Base-by-base conservation (phyloP, 805 yeast species). In the Cyberlindnera maritima region DNA sequence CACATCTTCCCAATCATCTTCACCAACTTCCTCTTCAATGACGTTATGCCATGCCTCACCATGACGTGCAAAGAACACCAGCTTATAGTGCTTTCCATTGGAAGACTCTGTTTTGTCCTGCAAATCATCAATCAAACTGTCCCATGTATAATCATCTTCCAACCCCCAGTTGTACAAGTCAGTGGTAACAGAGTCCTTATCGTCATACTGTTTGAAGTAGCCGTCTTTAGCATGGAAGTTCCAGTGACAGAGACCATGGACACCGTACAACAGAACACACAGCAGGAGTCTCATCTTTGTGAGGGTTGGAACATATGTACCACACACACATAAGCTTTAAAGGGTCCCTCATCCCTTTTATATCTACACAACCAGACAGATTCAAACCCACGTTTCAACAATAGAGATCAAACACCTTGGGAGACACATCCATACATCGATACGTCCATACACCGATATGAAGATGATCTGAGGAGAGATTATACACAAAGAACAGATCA, bases 31-130 rank as follows among this genome's bases (percentile, higher is more conserved):
- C 15, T 36, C 41, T 23, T 39, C 35, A 13, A 49, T 41, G 23
- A 46, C 49, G 34, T 49, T 49, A 15, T 49, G 53, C 38, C 40
- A 36, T 26, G 44, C 36, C 29, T 46, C 48, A 18, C 50, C 53
- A 19, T 49, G 50, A 31, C 48, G 43, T 28, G 47, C 45, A 41
- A 46, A 39, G 41, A 46, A 46, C 21, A 43, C 25, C 31, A 49
- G 31, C 31, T 49, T 49, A 25, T 43, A 42, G 33, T 32, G 32
- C 19, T 11, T 14, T 17, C 15, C 28, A 12, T 32, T 17, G n/a
- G 13, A 18, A 5, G 29, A 5, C 8, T 37, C 37, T 4, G 39
- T 26, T 35, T 44, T 39, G 6, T 15, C 13, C 20, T 37, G 25
- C n/a, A 44, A 26, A 12, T 34, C 36, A 3, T 14, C n/a, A 13